A percentile compares a stretch with the other conserved stretches of the same genome.
These are phyloP conservation scores for Hemileia vastatrix DNA, from an alignment of 1,284 basidiomycete genomes.

Conservation along the genomic window DNA sequence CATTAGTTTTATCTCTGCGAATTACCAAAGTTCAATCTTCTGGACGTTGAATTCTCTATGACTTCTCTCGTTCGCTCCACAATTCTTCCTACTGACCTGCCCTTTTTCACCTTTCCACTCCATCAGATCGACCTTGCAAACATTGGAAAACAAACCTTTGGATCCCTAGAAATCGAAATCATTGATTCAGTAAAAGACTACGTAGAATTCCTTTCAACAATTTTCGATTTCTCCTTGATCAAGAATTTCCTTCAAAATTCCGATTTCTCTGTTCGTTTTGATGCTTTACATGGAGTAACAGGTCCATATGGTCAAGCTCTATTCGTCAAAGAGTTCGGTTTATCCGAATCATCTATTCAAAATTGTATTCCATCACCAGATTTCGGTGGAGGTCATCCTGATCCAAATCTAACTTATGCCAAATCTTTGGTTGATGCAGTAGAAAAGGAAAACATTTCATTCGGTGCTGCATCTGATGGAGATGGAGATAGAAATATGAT, in stretches of 20 bases:
- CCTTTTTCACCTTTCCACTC: conserved; percentile 13
- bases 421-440: conserved; percentile 86
- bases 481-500: conserved; percentile 99
- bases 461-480: conserved; percentile 92
- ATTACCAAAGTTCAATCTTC: too few relatives aligned
- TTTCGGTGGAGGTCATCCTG: conserved; percentile 94
- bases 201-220: conserved; percentile 65
- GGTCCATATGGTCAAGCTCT: conserved; percentile 88
- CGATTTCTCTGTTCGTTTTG: conserved; percentile 82
- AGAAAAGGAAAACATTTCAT: conserved; percentile 72
- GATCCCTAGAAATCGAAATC: conserved; percentile 72
- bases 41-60: too few relatives aligned
- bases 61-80: too few relatives aligned
- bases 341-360: conserved; percentile 70
- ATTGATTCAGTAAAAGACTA: conserved; percentile 93
- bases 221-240: conserved; percentile 92
- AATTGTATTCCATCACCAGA: conserved; percentile 84
- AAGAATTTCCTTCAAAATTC: conserved; percentile 67
- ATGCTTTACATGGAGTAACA: conserved; percentile 90
- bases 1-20: too few relatives aligned
- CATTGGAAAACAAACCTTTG: conserved; percentile 67
- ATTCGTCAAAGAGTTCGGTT: conserved; percentile 71
- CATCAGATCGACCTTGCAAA: conserved; percentile 69
- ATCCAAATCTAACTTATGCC: conserved; percentile 96
- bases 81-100: too few relatives aligned